Evolutionary conservation across 495 filamentous ascomycete species (phyloP).

Genomic region (Talaromyces wortmannii): DNA sequence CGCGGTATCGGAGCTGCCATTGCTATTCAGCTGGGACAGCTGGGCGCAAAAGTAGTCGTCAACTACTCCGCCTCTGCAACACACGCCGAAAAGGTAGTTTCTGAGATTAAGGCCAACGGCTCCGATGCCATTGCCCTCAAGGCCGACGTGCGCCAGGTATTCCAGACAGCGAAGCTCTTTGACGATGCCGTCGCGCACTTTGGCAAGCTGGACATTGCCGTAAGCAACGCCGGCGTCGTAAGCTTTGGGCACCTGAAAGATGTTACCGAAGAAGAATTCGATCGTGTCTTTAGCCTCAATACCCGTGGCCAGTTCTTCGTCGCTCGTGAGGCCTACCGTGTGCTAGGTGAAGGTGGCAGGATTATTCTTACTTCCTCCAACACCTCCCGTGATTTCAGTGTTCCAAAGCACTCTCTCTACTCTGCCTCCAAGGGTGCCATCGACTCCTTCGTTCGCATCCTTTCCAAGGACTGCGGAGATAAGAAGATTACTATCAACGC

Average conservation of each 20-base stretch:
- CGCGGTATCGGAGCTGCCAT: slow-evolving; percentile 75
- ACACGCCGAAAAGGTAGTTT: slow-evolving; percentile 33
- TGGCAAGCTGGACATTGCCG: slow-evolving; percentile 59
- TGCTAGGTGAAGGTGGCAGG: slow-evolving; percentile 55
- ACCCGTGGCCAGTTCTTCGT: slow-evolving; percentile 78
- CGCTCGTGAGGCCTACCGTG: slow-evolving; percentile 64
- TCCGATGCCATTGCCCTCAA: slow-evolving; percentile 61
- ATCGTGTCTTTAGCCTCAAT: slow-evolving; percentile 71
- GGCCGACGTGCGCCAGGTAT: slow-evolving; percentile 63
- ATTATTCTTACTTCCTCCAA: slow-evolving; percentile 60
- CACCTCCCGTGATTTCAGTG: slow-evolving; percentile 55
- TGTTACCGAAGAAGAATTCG: slow-evolving; percentile 67
- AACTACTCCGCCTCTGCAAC: slow-evolving; percentile 17
- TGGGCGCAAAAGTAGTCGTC: slow-evolving; percentile 74
- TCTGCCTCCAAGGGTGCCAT: slow-evolving; percentile 52
- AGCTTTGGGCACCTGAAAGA: slow-evolving; percentile 47
- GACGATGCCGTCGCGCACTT: slow-evolving; percentile 56
- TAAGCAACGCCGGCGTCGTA: slow-evolving; percentile 50
- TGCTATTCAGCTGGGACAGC: slow-evolving; percentile 70
- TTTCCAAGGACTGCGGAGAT: slow-evolving; percentile 41
- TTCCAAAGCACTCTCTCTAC: slow-evolving; percentile 57
- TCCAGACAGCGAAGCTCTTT: slow-evolving; percentile 58
- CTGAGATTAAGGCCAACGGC: slow-evolving; percentile 51
- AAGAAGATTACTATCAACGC: slow-evolving; percentile 60
- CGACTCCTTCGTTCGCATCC: slow-evolving; percentile 47